Evolutionary conservation across 78 protist genomes (phyloP).

Genomic region (Corallochytrium limacisporum): DNA sequence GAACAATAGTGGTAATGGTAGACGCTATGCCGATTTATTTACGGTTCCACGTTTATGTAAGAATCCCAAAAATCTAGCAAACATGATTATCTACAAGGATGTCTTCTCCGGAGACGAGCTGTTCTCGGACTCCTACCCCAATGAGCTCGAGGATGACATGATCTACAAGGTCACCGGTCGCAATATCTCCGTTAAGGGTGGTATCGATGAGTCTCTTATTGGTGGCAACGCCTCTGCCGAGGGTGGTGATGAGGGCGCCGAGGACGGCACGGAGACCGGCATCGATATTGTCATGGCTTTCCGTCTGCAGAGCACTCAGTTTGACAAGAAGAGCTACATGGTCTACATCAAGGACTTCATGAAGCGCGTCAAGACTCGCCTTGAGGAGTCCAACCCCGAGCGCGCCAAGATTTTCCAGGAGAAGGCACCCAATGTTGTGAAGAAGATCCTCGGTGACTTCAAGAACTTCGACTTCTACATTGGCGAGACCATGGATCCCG

Average conservation of each 20-base stretch:
- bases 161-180: slow-evolving; percentile 37
- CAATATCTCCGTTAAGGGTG: not conserved
- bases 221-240: slow-evolving; percentile 59
- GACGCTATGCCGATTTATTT: too few relatives aligned
- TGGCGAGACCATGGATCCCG: slow-evolving; percentile 48
- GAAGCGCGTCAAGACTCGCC: slow-evolving; percentile 26
- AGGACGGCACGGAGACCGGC: slow-evolving; percentile 9
- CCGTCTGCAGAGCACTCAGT: slow-evolving; percentile 13
- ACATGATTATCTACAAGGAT: slow-evolving; percentile 6
- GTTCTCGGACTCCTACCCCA: slow-evolving; percentile 32
- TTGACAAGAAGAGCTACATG: slow-evolving; percentile 51
- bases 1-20: too few relatives aligned
- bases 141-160: slow-evolving; percentile 15
- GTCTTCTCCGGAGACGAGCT: slow-evolving; percentile 35
- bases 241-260: slow-evolving; percentile 32
- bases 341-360: slow-evolving; percentile 59
- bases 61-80: too few relatives aligned
- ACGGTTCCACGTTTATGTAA: too few relatives aligned
- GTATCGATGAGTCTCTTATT: slow-evolving; percentile 19
- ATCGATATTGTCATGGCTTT: slow-evolving; percentile 33
- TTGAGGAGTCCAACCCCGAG: slow-evolving; percentile 30
- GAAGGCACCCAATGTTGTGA: slow-evolving; percentile 28
- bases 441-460: slow-evolving; percentile 35
- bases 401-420: slow-evolving; percentile 41
- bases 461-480: slow-evolving; percentile 40